These are phyloP conservation scores for Daldinia childiae DNA, from an alignment of 495 filamentous ascomycete species.

Conservation along the genomic window DNA sequence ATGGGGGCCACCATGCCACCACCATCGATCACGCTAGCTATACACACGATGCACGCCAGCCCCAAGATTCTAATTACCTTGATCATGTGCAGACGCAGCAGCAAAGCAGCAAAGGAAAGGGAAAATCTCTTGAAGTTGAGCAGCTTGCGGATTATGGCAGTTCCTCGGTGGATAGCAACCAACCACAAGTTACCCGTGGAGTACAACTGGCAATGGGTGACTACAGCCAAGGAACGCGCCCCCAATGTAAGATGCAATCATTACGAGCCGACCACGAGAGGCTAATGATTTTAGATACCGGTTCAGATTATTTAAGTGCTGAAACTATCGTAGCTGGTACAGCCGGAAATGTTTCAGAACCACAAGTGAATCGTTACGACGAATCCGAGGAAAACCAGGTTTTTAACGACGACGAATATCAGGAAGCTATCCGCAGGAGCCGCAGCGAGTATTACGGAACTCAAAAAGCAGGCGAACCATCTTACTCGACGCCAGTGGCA, in stretches of 20 bases:
- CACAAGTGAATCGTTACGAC: constrained; percentile 24
- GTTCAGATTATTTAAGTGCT: constrained; percentile 15
- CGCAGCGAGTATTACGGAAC: constrained; percentile 30
- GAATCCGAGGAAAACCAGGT: constrained; percentile 8
- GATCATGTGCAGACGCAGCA: constrained; percentile 29
- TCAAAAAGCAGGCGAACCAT: constrained; percentile 25
- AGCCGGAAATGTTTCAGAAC: constrained; percentile 9
- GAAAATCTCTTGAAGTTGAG: constrained; percentile 22
- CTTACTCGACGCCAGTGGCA: constrained; percentile 33
- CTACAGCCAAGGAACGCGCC: constrained; percentile 29
- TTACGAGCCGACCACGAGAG: neutral
- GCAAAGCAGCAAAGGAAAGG: constrained; percentile 40
- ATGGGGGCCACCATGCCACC: constrained; percentile 21
- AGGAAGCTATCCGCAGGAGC: constrained; percentile 37
- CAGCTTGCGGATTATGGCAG: constrained; percentile 26
- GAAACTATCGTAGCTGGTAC: constrained; percentile 3
- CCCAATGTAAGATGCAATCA: constrained; percentile 23
- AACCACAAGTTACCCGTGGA: constrained; percentile 1
- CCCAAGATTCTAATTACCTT: constrained; percentile 30
- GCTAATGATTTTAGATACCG: constrained; percentile 31
- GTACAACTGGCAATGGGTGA: constrained; percentile 4
- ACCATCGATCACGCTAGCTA: constrained; percentile 37
- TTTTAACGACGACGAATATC: constrained; percentile 31
- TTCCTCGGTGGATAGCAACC: constrained; percentile 7
- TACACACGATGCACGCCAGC: constrained; percentile 35